Base-by-base conservation (phyloP, 495 filamentous ascomycete genomes). In the Aspergillus egyptiacus region DNA sequence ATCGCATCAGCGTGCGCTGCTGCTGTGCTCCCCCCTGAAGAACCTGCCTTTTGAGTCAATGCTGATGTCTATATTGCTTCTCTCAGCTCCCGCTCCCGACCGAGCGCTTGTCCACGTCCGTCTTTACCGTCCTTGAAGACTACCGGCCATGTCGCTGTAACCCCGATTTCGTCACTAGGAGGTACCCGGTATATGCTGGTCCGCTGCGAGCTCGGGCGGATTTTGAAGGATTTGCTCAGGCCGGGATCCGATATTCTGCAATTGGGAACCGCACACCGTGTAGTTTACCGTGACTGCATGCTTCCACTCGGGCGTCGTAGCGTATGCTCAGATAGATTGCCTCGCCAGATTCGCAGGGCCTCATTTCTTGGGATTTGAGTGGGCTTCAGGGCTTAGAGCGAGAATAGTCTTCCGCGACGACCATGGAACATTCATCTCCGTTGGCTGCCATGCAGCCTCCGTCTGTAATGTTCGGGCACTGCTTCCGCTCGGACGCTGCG, bases 361-460 rank as follows among this genome's bases (percentile, higher is more conserved):
- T 31, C 27, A n/a, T 37, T 53, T 50, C 40, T 45, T 46, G 39
- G 49, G 28, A 28, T n/a, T 45, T 42, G 25, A 45, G 14, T 18
- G 38, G 17, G 11, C 19, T 33, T 19, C 15, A 22, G 17, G 41
- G 41, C 28, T 44, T n/a, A n/a, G 28, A 44, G 17, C 6, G 41
- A 15, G 32, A 31, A 48, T 13, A 28, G 20, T 41, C 36, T 30
- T 34, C 37, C 33, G 20, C 41, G 23, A 66, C 51, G 23, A 66
- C 51, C 48, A 96, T 98, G 89, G 87, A 95, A 69, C 83, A 83
- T 37, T 98, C 91, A 40, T 98, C 93, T 48, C 93, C 93, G 36
- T 70, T 96, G 58, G 93, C 91, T 62, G 89, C 91, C 31, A 87
- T 98, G 85, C 90, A 89, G 75, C 88, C 88, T 53, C 78, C 83